Base-by-base conservation (phyloP, 1,139 yeast genomes). In the Yamadazyma dendronema region DNA sequence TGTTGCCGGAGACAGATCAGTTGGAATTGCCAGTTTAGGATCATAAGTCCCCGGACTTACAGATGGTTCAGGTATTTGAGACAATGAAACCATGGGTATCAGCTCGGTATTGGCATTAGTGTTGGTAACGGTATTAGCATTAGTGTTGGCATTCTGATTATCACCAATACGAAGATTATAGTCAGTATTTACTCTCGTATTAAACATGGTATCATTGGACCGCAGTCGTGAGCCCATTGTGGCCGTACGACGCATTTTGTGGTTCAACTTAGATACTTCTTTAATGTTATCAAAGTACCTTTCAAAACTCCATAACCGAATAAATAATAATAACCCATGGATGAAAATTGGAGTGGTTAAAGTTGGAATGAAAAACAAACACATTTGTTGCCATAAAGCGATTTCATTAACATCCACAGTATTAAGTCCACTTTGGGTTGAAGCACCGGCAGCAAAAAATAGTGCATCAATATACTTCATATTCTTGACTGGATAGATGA, bases 381-480 rank as follows among this genome's bases (percentile, higher is more conserved):
- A 62, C 15, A 89, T 74, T 56, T 90, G 97, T 59, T 92, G 97
- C 62, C 83, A 90, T 33, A 86, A 59, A 1, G 69, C 61, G 42
- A 87, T 50, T 0, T 64, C 58, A 53, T 86, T 86, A 28, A 83
- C 49, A 53, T 88, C 78, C 15, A 85, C 68, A 0, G 97, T 82
- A 53, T 88, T 88, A 41, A 94, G 65, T 0, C 99, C 99, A 1
- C 96, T 96, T 55, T 90, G 97, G 1, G 98, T 88, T 3, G 84
- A 65, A 0, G 92, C 79, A 4, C 95, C 92, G 5, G 81, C 64
- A 0, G 89, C 74, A 39, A 87, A 66, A 59, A 89, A 88, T 29
- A 94, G 62, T 2, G 85, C 79, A 63, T 94, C 97, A 31, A 87
- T 81, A 55, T 90, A 94, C 4, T 57, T 43, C 27, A 80, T 65